A percentile compares a stretch with the other conserved stretches of the same genome.
Evolutionary conservation across 495 filamentous ascomycete genomes (phyloP).

Genomic region (Aspergillus ellipticus): DNA sequence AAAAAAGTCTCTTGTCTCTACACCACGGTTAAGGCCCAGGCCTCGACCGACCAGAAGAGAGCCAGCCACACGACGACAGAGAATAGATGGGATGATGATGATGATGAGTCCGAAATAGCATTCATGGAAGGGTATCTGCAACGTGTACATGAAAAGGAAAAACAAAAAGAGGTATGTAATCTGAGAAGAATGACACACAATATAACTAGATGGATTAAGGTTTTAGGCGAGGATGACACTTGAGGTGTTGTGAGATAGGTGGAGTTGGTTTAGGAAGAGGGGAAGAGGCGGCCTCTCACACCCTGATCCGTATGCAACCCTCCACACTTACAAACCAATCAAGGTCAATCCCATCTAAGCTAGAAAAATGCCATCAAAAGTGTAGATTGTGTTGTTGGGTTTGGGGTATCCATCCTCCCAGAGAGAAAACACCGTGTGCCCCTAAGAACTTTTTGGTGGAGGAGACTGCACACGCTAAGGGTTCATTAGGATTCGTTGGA

Average conservation of each 20-base stretch:
- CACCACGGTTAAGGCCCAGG: neutral
- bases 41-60: neutral
- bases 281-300: too few species aligned
- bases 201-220: slow-evolving; percentile 18
- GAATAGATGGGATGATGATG: too few species aligned
- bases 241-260: too few species aligned
- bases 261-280: too few species aligned
- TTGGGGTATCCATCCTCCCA: slow-evolving; percentile 12
- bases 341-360: slow-evolving; percentile 34
- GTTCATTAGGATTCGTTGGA: neutral
- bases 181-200: too few species aligned
- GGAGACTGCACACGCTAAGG: neutral
- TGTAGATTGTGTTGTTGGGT: too few species aligned
- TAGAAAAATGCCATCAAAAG: slow-evolving; percentile 34
- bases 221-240: slow-evolving; percentile 16
- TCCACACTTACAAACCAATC: too few species aligned
- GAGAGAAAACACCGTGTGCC: neutral
- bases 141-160: slow-evolving; percentile 38
- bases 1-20: neutral
- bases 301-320: too few species aligned
- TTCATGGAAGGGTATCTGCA: slow-evolving; percentile 47
- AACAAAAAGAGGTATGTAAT: too few species aligned
- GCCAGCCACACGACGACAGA: neutral
- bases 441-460: neutral
- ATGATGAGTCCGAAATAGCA: slow-evolving; percentile 45